phyloP scores from a whole-genome alignment of 305 asterid genomes.

The Withania somnifera region DNA sequence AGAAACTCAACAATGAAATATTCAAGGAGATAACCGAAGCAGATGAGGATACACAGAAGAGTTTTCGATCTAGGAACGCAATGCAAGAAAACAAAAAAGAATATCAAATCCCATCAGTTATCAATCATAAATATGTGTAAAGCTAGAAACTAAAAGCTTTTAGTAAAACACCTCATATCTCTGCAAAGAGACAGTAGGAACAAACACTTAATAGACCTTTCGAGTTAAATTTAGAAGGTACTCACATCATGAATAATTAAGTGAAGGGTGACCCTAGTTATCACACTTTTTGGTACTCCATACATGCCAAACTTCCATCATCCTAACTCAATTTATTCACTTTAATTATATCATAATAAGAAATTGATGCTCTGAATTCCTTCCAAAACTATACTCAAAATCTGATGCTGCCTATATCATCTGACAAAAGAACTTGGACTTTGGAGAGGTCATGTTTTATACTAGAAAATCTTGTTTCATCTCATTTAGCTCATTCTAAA shows the following conservation, averaged over 20 bases:
- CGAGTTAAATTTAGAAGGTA: not conserved
- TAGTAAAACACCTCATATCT: not conserved
- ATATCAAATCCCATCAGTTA: not conserved
- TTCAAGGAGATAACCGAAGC: not conserved
- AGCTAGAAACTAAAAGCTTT: no score
- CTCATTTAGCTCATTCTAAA: not conserved
- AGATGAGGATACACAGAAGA: not conserved
- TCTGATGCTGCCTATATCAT: not conserved
- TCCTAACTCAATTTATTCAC: not conserved
- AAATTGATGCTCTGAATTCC: not conserved
- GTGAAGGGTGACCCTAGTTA: not conserved
- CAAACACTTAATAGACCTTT: not conserved
- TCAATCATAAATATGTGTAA: not conserved
- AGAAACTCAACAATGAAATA: not conserved
- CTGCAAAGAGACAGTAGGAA: not conserved
- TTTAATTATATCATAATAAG: not conserved
- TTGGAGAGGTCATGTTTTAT: not conserved
- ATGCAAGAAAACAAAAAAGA: not conserved
- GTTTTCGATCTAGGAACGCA: not conserved
- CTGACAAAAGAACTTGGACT: not conserved
- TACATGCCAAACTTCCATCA: not conserved
- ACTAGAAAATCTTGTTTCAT: not conserved
- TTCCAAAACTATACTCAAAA: not conserved
- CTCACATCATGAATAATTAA: not conserved
- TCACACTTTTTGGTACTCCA: not conserved